These are phyloP conservation scores for Malassezia brasiliensis DNA, from an alignment of 1,284 basidiomycete species.

Conservation along the genomic window DNA sequence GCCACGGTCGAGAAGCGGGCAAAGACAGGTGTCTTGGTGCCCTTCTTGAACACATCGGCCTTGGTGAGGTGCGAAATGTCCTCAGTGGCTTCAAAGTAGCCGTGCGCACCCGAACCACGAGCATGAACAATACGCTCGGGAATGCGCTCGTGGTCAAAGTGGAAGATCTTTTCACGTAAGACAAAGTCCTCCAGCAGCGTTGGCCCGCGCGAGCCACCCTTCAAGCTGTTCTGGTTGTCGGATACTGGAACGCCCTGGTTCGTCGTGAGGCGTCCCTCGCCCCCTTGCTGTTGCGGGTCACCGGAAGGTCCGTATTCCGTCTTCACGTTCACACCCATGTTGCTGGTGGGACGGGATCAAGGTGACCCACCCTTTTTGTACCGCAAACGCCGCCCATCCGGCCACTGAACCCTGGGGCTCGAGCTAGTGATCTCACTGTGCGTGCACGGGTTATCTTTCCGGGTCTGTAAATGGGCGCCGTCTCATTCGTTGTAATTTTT, in stretches of 20 bases:
- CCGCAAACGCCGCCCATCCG: no score
- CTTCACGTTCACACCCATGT: neutral
- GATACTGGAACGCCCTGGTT: conserved; percentile 1
- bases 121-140: conserved; percentile 72
- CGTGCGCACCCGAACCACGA: conserved; percentile 64
- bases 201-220: conserved; percentile 5
- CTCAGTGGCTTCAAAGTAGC: conserved; percentile 69
- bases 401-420: no score
- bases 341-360: no score
- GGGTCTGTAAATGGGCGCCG: neutral
- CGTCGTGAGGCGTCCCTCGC: neutral
- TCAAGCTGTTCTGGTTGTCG: conserved; percentile 9
- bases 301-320: neutral
- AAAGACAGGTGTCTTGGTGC: conserved; percentile 39
- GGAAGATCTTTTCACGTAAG: conserved; percentile 61
- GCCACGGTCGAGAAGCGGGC: conserved; percentile 53
- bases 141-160: conserved; percentile 87
- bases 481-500: neutral
- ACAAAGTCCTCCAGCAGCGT: conserved; percentile 29
- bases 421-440: no score
- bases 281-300: conserved; percentile 4
- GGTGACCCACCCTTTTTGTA: no score
- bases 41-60: conserved; percentile 51
- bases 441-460: neutral
- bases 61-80: conserved; percentile 69